Evolutionary conservation across 2,329 filamentous ascomycete species (phyloP).

Genomic region (Alternaria atra): DNA sequence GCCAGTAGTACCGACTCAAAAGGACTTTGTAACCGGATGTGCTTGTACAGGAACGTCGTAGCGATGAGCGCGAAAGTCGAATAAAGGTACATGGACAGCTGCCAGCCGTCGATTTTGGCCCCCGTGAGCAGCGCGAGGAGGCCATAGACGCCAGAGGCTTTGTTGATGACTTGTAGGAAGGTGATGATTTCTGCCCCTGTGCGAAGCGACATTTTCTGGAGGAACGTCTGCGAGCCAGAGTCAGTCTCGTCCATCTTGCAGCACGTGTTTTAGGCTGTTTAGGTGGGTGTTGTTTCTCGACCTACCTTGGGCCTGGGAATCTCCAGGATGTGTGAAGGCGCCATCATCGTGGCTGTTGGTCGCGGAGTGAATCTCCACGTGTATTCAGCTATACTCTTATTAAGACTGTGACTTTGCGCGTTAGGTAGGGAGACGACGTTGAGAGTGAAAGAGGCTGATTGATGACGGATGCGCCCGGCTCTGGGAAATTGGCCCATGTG

Average conservation of each 20-base stretch:
- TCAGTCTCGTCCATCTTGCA: slow-evolving; percentile 21
- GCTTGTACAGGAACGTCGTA: slow-evolving; percentile 75
- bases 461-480: slow-evolving; percentile 30
- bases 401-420: slow-evolving; percentile 21
- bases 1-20: slow-evolving; percentile 83
- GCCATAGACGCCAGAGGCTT: slow-evolving; percentile 89
- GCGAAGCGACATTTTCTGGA: slow-evolving; percentile 85
- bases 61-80: slow-evolving; percentile 75
- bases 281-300: slow-evolving; percentile 12
- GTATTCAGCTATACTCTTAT: slow-evolving; percentile 26
- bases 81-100: slow-evolving; percentile 92
- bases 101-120: slow-evolving; percentile 80
- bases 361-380: slow-evolving; percentile 7
- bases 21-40: slow-evolving; percentile 80
- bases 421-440: slow-evolving; percentile 6
- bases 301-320: slow-evolving; percentile 52
- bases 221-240: slow-evolving; percentile 70
- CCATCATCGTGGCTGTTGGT: slow-evolving; percentile 37
- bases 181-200: slow-evolving; percentile 87
- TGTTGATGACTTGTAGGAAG: slow-evolving; percentile 86
- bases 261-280: not conserved
- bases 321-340: slow-evolving; percentile 46
- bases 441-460: slow-evolving; percentile 15
- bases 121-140: slow-evolving; percentile 89
- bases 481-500: slow-evolving; percentile 25